These are phyloP conservation scores for Tricholoma terreum DNA, from an alignment of 768 basidiomycete genomes.

Conservation along the genomic window DNA sequence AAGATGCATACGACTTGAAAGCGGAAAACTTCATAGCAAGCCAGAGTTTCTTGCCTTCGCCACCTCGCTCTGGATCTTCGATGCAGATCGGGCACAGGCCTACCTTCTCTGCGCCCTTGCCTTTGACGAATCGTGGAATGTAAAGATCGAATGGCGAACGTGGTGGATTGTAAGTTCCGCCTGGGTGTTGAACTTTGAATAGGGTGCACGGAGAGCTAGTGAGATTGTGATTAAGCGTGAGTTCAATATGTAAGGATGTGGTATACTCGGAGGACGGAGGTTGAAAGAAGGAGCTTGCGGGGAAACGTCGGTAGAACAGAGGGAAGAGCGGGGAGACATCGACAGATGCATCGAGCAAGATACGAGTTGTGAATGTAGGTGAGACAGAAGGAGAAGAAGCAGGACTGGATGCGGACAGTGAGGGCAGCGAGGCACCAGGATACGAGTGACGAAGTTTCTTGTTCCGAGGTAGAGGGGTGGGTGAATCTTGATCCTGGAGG, in stretches of 20 bases:
- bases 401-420: neutral
- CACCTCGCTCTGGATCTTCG: conserved; percentile 58
- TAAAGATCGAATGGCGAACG: conserved; percentile 66
- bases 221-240: neutral
- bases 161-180: conserved; percentile 59
- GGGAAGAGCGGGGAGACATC: conserved; percentile 48
- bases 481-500: neutral
- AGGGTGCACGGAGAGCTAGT: conserved; percentile 35
- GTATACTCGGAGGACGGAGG: conserved; percentile 38
- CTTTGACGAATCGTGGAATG: conserved; percentile 74
- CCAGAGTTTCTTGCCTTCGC: conserved; percentile 64
- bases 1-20: conserved; percentile 65
- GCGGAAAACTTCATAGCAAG: conserved; percentile 78
- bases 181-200: conserved; percentile 36
- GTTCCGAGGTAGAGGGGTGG: conserved; percentile 1
- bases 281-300: conserved; percentile 55
- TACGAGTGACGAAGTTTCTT: neutral
- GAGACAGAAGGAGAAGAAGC: neutral
- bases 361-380: conserved; percentile 38
- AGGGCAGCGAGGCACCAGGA: neutral
- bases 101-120: conserved; percentile 62
- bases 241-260: neutral
- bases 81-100: conserved; percentile 79
- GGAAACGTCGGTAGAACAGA: conserved; percentile 70
- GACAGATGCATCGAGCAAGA: conserved; percentile 45